These are phyloP conservation scores for Blastomyces gilchristii DNA, from an alignment of 2,329 filamentous ascomycete genomes.

Conservation along the genomic window DNA sequence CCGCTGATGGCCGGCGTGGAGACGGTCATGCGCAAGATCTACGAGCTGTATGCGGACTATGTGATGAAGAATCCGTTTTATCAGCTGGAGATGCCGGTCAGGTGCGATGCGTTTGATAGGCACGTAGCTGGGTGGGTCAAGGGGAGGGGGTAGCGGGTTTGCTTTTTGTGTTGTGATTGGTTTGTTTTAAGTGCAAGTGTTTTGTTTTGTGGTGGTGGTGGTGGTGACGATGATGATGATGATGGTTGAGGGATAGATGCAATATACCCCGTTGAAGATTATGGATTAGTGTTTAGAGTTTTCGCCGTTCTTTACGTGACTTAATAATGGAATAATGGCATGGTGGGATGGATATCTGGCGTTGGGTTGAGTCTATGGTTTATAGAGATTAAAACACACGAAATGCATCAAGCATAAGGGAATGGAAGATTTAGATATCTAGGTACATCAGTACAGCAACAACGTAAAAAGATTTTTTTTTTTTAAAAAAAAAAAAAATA, in stretches of 20 bases:
- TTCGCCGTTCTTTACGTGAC: too few species aligned
- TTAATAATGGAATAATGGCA: background rate
- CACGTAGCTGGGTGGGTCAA: conserved; percentile 73
- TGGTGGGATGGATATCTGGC: conserved; percentile 2
- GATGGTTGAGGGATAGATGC: background rate
- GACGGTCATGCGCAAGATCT: conserved; percentile 69
- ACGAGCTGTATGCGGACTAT: conserved; percentile 91
- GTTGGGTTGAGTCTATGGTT: conserved; percentile 5
- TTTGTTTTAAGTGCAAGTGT: background rate
- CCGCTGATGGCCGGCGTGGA: conserved; percentile 68
- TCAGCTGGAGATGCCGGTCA: conserved; percentile 91
- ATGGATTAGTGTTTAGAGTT: too few species aligned
- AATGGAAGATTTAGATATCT: background rate
- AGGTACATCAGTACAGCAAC: background rate
- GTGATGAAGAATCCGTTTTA: conserved; percentile 99
- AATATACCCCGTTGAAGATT: background rate
- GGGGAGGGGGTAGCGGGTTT: conserved; percentile 38
- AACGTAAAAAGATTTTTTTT: background rate
- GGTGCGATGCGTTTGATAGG: conserved; percentile 90
- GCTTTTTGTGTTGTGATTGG: background rate
- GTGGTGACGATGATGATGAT: too few species aligned
- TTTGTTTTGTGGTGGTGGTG: too few species aligned
- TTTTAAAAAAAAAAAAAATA: too few species aligned
- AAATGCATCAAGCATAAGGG: conserved; percentile 7
- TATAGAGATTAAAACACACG: conserved; percentile 1